phyloP scores from a whole-genome alignment of 2,329 filamentous ascomycete species.

The Sporothrix brasiliensis region DNA sequence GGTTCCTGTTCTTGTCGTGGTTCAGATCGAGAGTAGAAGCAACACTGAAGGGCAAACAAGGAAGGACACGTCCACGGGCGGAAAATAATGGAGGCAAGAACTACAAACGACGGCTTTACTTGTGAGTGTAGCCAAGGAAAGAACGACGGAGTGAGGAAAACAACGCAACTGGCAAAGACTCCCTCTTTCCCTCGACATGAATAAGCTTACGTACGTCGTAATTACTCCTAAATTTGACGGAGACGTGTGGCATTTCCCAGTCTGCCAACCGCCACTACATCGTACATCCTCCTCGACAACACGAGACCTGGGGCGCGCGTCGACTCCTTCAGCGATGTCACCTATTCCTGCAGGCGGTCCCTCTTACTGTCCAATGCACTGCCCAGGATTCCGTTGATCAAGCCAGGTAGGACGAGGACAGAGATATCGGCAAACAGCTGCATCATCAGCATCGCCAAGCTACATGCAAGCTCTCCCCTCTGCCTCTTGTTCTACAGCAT shows the following conservation, averaged over 20 bases:
- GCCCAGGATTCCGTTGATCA: neutral
- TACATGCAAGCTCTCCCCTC: neutral
- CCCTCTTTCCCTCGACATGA: neutral
- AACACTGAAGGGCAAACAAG: too few relatives aligned
- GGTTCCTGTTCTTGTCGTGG: neutral
- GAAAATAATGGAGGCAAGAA: neutral
- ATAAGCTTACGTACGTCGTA: neutral
- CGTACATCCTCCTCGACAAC: neutral
- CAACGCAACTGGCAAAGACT: neutral
- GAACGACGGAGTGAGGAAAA: neutral
- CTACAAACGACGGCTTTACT: neutral
- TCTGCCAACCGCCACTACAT: neutral
- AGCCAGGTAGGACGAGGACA: neutral
- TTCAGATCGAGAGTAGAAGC: neutral
- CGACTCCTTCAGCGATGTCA: neutral
- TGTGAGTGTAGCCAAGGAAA: neutral
- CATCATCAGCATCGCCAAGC: conserved; percentile 22
- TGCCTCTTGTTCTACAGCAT: conserved; percentile 13
- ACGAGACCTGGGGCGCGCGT: neutral
- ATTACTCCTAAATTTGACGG: neutral
- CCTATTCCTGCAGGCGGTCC: neutral
- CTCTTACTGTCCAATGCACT: neutral
- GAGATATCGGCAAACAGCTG: neutral
- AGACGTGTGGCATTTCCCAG: neutral
- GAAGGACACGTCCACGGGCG: conserved; percentile 5